Base-by-base conservation (phyloP, 768 basidiomycete genomes). In the Butyriboletus loyo region DNA sequence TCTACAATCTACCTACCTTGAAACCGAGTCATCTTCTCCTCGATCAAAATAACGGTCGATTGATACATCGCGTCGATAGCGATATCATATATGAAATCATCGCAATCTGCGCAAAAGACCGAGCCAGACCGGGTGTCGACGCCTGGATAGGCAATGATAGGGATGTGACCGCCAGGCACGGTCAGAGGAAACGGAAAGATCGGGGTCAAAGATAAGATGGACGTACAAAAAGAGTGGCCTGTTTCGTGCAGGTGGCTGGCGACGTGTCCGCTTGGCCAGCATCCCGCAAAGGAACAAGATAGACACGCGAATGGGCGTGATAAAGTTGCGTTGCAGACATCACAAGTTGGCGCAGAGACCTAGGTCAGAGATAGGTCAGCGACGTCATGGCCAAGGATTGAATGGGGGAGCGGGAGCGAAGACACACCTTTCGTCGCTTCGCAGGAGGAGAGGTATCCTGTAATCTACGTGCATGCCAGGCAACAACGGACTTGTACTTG, bases 91-190 rank as follows among this genome's bases (percentile, higher is more conserved):
- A 91, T 77, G 53, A 91, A 85, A 64, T 93, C 87, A 34, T 85
- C 76, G 70, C 92, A 95, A 31, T 77, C 72, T 3, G 72, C 66
- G 65, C 93, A 95, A 62, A 81, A 94, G 2, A 94, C 71, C 10
- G 76, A 74, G n/a, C 93, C 92, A 0, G 84, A 80, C 57, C 80
- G 81, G 4, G 81, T 74, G 66, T 95, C 92, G 25, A 82, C 81
- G 61, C 86, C 92, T 94, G 59, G 8, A 56, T 38, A 53, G 37
- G 37, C 13, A 42, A 53, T 27, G 32, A 19, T 41, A 21, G 14
- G 24, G 25, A 32, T n/a, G 19, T 36, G 31, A 14, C 14, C 9
- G 19, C 38, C 37, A 52, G 51, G 28, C 32, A 24, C 19, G 2
- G 14, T 8, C 10, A 24, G 17, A 31, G 21, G 28, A 38, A 46